A percentile compares a stretch with the other conserved stretches of the same genome.
Conservation (phyloP, 768 basidiomycete genomes). For the Trametes coccinea region DNA sequence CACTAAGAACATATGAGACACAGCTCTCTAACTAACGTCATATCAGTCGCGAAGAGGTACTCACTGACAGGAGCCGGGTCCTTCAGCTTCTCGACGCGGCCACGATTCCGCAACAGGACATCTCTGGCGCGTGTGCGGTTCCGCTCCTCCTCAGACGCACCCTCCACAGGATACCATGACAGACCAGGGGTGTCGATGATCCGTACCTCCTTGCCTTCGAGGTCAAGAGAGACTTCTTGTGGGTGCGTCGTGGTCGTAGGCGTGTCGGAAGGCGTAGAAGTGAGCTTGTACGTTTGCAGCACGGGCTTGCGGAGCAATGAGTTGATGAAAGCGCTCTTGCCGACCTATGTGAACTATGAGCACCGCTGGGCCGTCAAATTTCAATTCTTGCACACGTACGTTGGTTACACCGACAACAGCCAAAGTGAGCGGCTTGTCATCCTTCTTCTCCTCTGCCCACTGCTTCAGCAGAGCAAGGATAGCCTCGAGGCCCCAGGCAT, state of each 20-base stretch:
- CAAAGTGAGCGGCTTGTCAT: slow-evolving; percentile 56
- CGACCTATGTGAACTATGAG: slow-evolving; percentile 48
- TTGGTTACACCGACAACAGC: slow-evolving; percentile 86
- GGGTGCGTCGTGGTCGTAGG: slow-evolving; percentile 74
- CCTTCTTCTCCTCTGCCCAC: slow-evolving; percentile 48
- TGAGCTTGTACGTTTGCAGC: slow-evolving; percentile 54
- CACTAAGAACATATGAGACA: slow-evolving; percentile 36
- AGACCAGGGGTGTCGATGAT: slow-evolving; percentile 92
- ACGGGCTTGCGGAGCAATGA: slow-evolving; percentile 57
- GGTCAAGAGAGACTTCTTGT: slow-evolving; percentile 57
- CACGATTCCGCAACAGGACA: slow-evolving; percentile 75
- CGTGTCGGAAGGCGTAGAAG: slow-evolving; percentile 50
- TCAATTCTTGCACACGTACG: slow-evolving; percentile 43
- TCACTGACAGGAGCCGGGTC: slow-evolving; percentile 71
- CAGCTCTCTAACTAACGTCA: not conserved
- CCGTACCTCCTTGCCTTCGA: slow-evolving; percentile 51
- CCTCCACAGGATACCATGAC: slow-evolving; percentile 48
- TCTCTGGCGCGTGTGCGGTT: slow-evolving; percentile 56
- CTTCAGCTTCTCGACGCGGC: slow-evolving; percentile 82
- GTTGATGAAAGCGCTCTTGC: slow-evolving; percentile 86
- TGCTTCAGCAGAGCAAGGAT: slow-evolving; percentile 50
- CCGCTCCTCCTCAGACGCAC: slow-evolving; percentile 40
- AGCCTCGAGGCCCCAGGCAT: slow-evolving; percentile 62
- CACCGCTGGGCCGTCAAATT: not conserved
- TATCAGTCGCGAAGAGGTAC: slow-evolving; percentile 28